Base-by-base conservation (phyloP, 371 early-diverging fungal genomes). In the Smittium culicis region DNA sequence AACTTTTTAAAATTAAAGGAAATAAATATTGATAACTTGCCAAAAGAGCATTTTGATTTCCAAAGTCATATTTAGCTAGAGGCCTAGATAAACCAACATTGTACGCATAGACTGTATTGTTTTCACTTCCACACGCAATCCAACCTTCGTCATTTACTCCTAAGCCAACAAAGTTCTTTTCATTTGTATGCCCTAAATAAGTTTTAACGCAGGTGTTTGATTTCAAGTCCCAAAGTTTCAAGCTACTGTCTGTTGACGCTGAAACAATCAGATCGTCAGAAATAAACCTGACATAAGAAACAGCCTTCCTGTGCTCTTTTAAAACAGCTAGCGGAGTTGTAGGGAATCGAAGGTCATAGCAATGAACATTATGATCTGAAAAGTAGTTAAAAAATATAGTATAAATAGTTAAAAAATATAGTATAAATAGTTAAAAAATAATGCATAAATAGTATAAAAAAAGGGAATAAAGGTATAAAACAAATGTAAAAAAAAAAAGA, bases 151-250 rank as follows among this genome's bases (percentile, higher is more conserved):
- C 73, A 61, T 86, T 85, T 14, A 85, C 79, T 29, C 83, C 81
- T 57, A 93, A 74, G 1, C 96, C 96, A 8, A 93, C 96, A 88
- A 96, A 96, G 79, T 94, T 93, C 80, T 90, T 92, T 69, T 92
- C 93, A 71, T 96, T 96, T 30, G 77, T 68, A 72, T 96, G 96
- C 3, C 94, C 94, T 3, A 78, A 71, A 71, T 79, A 96, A 1
- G 89, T 86, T 33, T 89, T 75, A 11, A 79, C 73, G 58, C 86
- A 87, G 31, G 79, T 73, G 57, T 73, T 73, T 27, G 80, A 71
- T 57, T 70, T 71, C 30, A 85, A 71, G 65, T 82, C 80, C 96
- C 96, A 95, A 33, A 88, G 79, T 69, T 88, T 87, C 32, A 95
- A 82, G 2, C 90, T 90, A 72, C 86, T 88, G 71, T 95, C 96